Evolutionary conservation across 805 yeast species (phyloP).

Genomic region (Diddensiella santjacobensis): DNA sequence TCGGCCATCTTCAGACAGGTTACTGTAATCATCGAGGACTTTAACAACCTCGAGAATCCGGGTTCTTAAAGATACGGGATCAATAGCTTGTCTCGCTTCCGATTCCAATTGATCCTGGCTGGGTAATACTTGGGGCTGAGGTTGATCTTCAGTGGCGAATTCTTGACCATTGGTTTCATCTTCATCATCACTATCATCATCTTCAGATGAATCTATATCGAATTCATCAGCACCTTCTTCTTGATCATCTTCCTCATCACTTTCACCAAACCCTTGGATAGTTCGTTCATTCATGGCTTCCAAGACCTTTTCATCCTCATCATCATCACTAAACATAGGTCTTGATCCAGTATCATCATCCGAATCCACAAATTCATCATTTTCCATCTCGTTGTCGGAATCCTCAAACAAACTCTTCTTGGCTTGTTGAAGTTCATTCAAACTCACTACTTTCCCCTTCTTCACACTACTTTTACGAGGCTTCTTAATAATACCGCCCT

Average conservation of each 20-base stretch:
- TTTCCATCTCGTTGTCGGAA: conserved; percentile 27
- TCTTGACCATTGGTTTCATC: conserved; percentile 19
- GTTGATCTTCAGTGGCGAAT: conserved; percentile 21
- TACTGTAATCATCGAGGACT: conserved; percentile 86
- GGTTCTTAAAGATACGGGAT: conserved; percentile 78
- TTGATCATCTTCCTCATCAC: conserved; percentile 21
- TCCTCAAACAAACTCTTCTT: conserved; percentile 66
- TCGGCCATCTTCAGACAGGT: conserved; percentile 76
- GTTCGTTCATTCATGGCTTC: conserved; percentile 24
- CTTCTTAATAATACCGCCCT: conserved; percentile 9
- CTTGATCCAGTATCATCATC: conserved; percentile 58
- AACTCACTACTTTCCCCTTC: conserved; percentile 32
- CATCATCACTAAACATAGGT: conserved; percentile 80
- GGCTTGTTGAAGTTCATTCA: conserved; percentile 58
- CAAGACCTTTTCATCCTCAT: conserved; percentile 56
- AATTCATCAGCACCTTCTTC: conserved; percentile 21
- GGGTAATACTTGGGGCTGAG: conserved; percentile 60
- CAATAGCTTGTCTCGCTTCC: conserved; percentile 53
- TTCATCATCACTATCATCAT: conserved; percentile 19
- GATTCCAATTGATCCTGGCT: conserved; percentile 55
- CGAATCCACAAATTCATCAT: conserved; percentile 53
- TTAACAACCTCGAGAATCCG: conserved; percentile 94
- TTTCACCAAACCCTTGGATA: conserved; percentile 20
- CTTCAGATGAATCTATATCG: conserved; percentile 23
- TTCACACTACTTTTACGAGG: conserved; percentile 16